A percentile compares a stretch with the other conserved stretches of the same genome.
phyloP scores from a whole-genome alignment of 345 rosid genomes.

The Kandelia obovata region DNA sequence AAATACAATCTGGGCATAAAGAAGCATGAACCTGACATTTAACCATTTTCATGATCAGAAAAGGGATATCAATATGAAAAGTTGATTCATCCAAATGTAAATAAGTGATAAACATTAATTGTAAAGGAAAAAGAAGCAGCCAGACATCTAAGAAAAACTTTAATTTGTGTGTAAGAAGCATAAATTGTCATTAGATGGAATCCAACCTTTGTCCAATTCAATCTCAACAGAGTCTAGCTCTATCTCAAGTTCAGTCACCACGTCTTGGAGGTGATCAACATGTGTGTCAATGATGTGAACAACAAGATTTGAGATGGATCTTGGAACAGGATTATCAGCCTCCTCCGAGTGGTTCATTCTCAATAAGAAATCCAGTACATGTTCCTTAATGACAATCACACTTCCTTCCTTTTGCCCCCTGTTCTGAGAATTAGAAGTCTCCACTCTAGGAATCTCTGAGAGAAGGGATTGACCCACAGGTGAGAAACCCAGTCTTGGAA shows the following conservation, averaged over 20 bases:
- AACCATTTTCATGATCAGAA: background rate
- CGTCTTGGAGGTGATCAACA: constrained; percentile 90
- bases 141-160: no score
- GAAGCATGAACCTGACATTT: background rate
- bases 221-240: constrained; percentile 86
- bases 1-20: background rate
- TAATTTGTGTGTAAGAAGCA: no score
- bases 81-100: no score
- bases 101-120: no score
- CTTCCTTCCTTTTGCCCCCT: constrained; percentile 56
- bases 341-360: constrained; percentile 98
- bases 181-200: background rate
- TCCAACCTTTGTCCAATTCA: constrained; percentile 84
- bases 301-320: constrained; percentile 76
- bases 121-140: no score
- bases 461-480: constrained; percentile 74
- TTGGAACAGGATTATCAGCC: constrained; percentile 96
- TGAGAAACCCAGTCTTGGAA: constrained; percentile 90
- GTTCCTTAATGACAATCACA: constrained; percentile 87
- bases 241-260: constrained; percentile 81
- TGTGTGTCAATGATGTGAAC: constrained; percentile 88
- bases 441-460: constrained; percentile 86
- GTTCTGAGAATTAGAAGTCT: constrained; percentile 41
- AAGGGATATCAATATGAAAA: no score
- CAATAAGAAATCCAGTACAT: constrained; percentile 88